These are phyloP conservation scores for Moringa oleifera DNA, from an alignment of 345 rosid genomes.

Conservation along the genomic window DNA sequence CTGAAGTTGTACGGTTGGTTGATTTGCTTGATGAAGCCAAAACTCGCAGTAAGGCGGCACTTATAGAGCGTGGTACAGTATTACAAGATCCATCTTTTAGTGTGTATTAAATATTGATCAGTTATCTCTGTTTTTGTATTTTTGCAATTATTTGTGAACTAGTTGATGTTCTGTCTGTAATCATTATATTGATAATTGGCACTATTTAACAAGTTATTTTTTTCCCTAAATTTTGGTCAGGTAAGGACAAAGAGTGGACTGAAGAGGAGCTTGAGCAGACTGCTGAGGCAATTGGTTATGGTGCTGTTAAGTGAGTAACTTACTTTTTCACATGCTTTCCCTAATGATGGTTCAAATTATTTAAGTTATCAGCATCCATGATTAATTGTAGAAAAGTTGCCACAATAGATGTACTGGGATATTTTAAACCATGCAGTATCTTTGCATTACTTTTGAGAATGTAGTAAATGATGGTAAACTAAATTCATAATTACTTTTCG, in stretches of 20 bases:
- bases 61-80: conserved; percentile 75
- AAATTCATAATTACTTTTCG: too few species aligned
- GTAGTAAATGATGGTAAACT: too few species aligned
- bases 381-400: too few species aligned
- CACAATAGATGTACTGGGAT: too few species aligned
- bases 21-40: conserved; percentile 98
- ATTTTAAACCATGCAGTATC: too few species aligned
- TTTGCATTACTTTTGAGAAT: too few species aligned
- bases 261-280: conserved; percentile 82
- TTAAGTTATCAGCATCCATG: too few species aligned
- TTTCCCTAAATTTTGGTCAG: conserved; percentile 25
- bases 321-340: neutral
- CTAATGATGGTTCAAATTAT: neutral
- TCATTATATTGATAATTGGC: neutral
- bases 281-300: conserved; percentile 94
- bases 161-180: neutral
- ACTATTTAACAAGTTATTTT: conserved; percentile 1
- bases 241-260: conserved; percentile 85
- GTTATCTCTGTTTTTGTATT: conserved; percentile 3
- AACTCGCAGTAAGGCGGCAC: conserved; percentile 65
- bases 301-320: conserved; percentile 85
- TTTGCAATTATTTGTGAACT: conserved; percentile 9
- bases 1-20: conserved; percentile 89
- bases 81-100: conserved; percentile 9
- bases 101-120: neutral